Evolutionary conservation across 2,329 filamentous ascomycete species (phyloP).

Genomic region (Botrytis fabae): DNA sequence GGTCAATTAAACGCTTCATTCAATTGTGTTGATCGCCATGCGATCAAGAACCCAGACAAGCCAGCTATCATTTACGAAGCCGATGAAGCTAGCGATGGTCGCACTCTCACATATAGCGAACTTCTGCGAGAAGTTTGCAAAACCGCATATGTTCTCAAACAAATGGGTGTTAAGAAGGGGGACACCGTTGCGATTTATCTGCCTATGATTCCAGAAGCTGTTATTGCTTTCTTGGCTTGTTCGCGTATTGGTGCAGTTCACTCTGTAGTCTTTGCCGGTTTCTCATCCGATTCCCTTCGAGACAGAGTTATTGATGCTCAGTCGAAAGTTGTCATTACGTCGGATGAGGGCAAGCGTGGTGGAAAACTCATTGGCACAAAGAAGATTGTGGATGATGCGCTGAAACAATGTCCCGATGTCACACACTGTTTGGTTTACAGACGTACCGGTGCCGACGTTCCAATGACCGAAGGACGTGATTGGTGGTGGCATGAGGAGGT

Average conservation of each 20-base stretch:
- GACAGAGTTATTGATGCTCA: conserved; percentile 91
- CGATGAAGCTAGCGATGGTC: conserved; percentile 83
- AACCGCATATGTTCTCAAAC: conserved; percentile 83
- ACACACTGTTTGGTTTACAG: conserved; percentile 86
- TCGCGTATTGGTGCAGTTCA: conserved; percentile 91
- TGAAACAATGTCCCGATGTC: conserved; percentile 93
- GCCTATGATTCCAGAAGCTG: conserved; percentile 96
- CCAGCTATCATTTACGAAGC: conserved; percentile 98
- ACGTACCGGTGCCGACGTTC: conserved; percentile 89
- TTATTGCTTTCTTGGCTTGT: conserved; percentile 89
- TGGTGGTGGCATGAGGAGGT: conserved; percentile 99
- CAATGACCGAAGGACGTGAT: conserved; percentile 86
- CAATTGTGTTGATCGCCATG: conserved; percentile 96
- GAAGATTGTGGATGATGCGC: conserved; percentile 97
- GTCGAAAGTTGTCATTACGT: conserved; percentile 92
- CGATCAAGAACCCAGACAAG: conserved; percentile 89
- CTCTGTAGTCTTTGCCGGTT: conserved; percentile 96
- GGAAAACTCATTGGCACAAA: conserved; percentile 97
- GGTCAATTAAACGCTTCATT: conserved; percentile 92
- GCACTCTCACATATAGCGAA: conserved; percentile 89
- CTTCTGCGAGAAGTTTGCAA: conserved; percentile 88
- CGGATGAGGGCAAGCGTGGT: conserved; percentile 95
- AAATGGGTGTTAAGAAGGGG: conserved; percentile 95
- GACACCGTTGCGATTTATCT: conserved; percentile 97
- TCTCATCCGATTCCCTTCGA: conserved; percentile 92